Percentiles rank a stretch among this genome's conserved stretches.
These are phyloP conservation scores for Microcos paniculata DNA, from an alignment of 345 rosid species.

Conservation along the genomic window DNA sequence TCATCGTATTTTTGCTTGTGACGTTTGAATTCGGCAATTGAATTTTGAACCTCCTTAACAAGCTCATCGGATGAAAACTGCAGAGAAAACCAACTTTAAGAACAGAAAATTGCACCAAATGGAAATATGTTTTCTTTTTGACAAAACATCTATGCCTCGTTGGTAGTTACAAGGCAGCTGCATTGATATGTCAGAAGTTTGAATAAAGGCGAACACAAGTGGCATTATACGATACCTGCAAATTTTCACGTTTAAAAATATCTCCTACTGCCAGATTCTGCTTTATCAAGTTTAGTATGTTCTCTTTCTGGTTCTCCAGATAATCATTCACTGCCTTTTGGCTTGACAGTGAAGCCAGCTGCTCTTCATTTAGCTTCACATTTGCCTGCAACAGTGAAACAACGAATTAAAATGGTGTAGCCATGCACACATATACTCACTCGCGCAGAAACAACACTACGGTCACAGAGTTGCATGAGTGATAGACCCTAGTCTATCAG, in stretches of 20 bases:
- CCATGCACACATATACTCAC: not conserved
- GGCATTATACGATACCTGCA: not conserved
- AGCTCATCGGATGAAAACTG: constrained; percentile 83
- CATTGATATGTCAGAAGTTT: not conserved
- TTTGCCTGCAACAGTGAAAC: constrained; percentile 50
- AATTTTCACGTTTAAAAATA: constrained; percentile 23
- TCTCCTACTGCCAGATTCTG: constrained; percentile 42
- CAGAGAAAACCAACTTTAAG: not conserved
- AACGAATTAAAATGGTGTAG: not conserved
- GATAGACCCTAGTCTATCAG: not conserved
- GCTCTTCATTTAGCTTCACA: constrained; percentile 76
- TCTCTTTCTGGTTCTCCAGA: constrained; percentile 59
- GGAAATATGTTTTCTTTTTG: too few species aligned
- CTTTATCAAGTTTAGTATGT: constrained; percentile 57
- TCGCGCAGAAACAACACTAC: not conserved
- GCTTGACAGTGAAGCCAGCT: constrained; percentile 74
- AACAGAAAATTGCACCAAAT: not conserved
- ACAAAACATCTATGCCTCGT: too few species aligned
- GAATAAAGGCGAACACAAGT: not conserved
- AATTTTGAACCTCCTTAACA: constrained; percentile 73
- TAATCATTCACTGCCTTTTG: constrained; percentile 77
- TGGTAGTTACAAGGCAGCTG: not conserved
- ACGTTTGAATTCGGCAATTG: constrained; percentile 71
- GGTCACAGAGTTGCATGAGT: too few species aligned
- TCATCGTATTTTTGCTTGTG: constrained; percentile 86